phyloP scores from a whole-genome alignment of 106 monocot species.

The Alisma plantagoaquatica region DNA sequence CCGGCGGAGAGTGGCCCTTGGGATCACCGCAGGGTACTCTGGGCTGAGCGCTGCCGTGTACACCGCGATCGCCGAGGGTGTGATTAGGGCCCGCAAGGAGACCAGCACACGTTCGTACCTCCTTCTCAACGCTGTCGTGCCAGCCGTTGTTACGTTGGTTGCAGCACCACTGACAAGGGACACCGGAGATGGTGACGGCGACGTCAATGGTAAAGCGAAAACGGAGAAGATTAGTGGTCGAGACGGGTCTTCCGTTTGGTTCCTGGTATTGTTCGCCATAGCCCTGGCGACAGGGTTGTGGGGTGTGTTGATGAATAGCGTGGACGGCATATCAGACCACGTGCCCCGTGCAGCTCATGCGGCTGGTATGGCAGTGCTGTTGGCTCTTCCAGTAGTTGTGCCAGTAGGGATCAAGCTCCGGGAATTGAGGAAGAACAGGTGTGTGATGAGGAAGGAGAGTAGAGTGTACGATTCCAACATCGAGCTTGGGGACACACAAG shows the following conservation, averaged over 20 bases:
- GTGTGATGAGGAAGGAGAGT: background rate
- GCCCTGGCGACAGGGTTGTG: background rate
- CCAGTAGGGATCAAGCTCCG: too few species aligned
- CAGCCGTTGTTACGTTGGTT: background rate
- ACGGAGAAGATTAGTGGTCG: too few species aligned
- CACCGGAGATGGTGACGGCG: background rate
- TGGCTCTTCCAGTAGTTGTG: background rate
- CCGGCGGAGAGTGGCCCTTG: conserved; percentile 1
- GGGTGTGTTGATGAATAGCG: background rate
- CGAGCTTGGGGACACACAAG: background rate
- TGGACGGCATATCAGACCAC: background rate
- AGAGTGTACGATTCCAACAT: background rate
- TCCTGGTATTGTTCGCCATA: background rate
- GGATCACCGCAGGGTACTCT: conserved; percentile 8
- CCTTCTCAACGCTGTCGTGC: conserved; percentile 13
- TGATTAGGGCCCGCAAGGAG: background rate
- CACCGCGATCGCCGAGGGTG: background rate
- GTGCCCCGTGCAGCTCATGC: background rate
- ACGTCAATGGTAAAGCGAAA: too few species aligned
- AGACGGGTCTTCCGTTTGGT: too few species aligned
- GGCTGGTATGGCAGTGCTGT: background rate
- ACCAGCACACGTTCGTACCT: background rate
- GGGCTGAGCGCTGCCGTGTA: conserved; percentile 8
- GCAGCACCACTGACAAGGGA: background rate
- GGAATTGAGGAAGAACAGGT: too few species aligned